Evolutionary conservation across 139 green algal genomes (phyloP).

Genomic region (Zygnema cylindricum): DNA sequence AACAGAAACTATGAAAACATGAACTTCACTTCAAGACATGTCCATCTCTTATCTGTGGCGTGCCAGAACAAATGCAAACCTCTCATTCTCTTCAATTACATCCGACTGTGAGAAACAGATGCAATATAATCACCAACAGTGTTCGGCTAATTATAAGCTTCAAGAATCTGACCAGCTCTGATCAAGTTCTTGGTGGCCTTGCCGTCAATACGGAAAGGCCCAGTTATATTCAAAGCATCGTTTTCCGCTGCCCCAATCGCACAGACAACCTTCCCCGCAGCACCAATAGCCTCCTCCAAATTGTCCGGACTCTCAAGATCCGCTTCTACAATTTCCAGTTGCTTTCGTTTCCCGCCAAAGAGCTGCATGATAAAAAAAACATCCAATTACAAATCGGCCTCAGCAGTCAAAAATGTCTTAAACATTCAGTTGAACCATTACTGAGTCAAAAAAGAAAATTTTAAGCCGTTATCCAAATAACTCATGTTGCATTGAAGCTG

Average conservation of each 20-base stretch:
- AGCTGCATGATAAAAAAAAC: too few relatives aligned
- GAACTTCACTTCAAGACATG: too few relatives aligned
- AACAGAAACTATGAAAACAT: too few relatives aligned
- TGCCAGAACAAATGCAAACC: too few relatives aligned
- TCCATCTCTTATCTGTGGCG: too few relatives aligned
- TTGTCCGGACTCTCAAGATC: conserved; percentile 47
- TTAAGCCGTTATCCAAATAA: too few relatives aligned
- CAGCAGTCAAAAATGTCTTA: background rate
- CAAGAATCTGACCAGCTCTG: conserved; percentile 22
- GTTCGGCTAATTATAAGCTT: background rate
- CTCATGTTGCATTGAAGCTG: too few relatives aligned
- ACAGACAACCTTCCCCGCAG: conserved; percentile 46
- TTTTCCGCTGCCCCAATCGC: conserved; percentile 49
- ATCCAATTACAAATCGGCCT: background rate
- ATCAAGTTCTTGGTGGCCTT: conserved; percentile 54
- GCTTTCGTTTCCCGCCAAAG: conserved; percentile 20
- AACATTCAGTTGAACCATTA: too few relatives aligned
- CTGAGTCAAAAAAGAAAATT: too few relatives aligned
- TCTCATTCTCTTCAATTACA: too few relatives aligned
- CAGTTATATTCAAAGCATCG: conserved; percentile 28
- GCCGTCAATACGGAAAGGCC: conserved; percentile 43
- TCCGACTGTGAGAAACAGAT: background rate
- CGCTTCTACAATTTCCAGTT: conserved; percentile 53
- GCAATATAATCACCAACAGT: background rate
- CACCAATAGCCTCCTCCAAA: conserved; percentile 31